Percentiles rank a stretch among this genome's conserved stretches.
Evolutionary conservation across 768 basidiomycete species (phyloP).

Genomic region (Collybiopsis confluens): DNA sequence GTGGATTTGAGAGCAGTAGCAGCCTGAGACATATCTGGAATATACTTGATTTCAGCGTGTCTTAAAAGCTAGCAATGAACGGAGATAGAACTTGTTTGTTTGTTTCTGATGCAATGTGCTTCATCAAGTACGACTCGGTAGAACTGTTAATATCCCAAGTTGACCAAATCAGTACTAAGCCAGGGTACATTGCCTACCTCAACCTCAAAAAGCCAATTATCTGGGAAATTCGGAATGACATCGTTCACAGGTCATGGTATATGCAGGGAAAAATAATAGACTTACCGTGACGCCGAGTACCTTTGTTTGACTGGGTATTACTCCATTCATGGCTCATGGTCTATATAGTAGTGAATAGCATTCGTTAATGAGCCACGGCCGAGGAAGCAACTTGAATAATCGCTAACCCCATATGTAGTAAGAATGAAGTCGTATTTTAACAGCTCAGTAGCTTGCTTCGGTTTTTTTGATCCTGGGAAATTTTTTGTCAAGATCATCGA

Average conservation of each 20-base stretch:
- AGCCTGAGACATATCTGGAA: slow-evolving; percentile 47
- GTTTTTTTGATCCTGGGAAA: slow-evolving; percentile 36
- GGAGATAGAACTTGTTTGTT: slow-evolving; percentile 30
- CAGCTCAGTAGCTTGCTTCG: slow-evolving; percentile 42
- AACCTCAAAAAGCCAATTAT: slow-evolving; percentile 47
- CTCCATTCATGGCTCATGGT: slow-evolving; percentile 59
- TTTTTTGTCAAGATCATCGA: not conserved
- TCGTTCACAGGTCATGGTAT: no score
- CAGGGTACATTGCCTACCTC: slow-evolving; percentile 38
- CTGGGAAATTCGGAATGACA: slow-evolving; percentile 16
- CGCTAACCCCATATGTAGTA: slow-evolving; percentile 45
- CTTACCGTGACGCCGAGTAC: slow-evolving; percentile 29
- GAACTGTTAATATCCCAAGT: slow-evolving; percentile 28
- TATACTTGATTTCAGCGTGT: no score
- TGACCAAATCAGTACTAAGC: not conserved
- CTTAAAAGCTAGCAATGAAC: slow-evolving; percentile 10
- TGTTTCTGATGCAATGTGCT: slow-evolving; percentile 51
- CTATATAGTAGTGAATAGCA: slow-evolving; percentile 27
- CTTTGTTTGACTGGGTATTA: slow-evolving; percentile 27
- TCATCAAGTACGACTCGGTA: slow-evolving; percentile 54
- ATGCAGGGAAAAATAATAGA: no score
- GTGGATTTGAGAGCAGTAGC: slow-evolving; percentile 46
- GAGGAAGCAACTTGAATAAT: not conserved
- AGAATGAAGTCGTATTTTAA: slow-evolving; percentile 58
- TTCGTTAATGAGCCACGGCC: not conserved